These are phyloP conservation scores for Capillidium heterosporum DNA, from an alignment of 371 early-diverging fungal species.

Conservation along the genomic window DNA sequence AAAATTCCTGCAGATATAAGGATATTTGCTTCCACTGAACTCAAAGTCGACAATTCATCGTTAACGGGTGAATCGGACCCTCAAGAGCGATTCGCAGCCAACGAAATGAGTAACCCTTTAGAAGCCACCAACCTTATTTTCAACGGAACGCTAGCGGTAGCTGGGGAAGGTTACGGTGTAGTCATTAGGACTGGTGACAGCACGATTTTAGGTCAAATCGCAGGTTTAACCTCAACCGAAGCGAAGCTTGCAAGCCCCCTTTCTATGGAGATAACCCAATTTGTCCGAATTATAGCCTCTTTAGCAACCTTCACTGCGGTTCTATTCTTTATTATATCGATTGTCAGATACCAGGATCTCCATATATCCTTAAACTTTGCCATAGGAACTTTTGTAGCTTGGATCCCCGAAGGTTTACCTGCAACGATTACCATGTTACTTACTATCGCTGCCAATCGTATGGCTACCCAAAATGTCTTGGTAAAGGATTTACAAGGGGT, in stretches of 20 bases:
- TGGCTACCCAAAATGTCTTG: slow-evolving; percentile 74
- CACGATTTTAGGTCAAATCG: slow-evolving; percentile 89
- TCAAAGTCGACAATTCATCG: slow-evolving; percentile 92
- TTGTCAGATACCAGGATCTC: slow-evolving; percentile 29
- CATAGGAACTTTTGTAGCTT: slow-evolving; percentile 70
- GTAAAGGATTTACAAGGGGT: slow-evolving; percentile 90
- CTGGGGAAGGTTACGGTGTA: slow-evolving; percentile 78
- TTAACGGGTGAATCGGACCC: slow-evolving; percentile 90
- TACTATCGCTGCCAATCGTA: slow-evolving; percentile 84
- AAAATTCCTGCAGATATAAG: slow-evolving; percentile 82
- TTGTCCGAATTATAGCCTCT: slow-evolving; percentile 67
- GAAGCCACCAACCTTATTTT: slow-evolving; percentile 82
- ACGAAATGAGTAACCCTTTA: slow-evolving; percentile 48
- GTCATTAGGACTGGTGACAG: slow-evolving; percentile 81
- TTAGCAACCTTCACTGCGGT: slow-evolving; percentile 55
- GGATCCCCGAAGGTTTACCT: slow-evolving; percentile 80
- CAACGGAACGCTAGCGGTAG: slow-evolving; percentile 67
- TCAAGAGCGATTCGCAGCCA: slow-evolving; percentile 43
- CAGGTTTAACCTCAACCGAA: slow-evolving; percentile 62
- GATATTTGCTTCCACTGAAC: slow-evolving; percentile 50
- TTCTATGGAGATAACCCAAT: slow-evolving; percentile 52
- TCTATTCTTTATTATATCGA: slow-evolving; percentile 67
- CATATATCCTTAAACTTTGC: slow-evolving; percentile 68
- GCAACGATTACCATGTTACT: slow-evolving; percentile 81
- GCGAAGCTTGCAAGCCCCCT: slow-evolving; percentile 45